Percentiles rank a stretch among this genome's conserved stretches.
These are phyloP conservation scores for Posidonia oceanica DNA, from an alignment of 116 monocot species.

Conservation along the genomic window DNA sequence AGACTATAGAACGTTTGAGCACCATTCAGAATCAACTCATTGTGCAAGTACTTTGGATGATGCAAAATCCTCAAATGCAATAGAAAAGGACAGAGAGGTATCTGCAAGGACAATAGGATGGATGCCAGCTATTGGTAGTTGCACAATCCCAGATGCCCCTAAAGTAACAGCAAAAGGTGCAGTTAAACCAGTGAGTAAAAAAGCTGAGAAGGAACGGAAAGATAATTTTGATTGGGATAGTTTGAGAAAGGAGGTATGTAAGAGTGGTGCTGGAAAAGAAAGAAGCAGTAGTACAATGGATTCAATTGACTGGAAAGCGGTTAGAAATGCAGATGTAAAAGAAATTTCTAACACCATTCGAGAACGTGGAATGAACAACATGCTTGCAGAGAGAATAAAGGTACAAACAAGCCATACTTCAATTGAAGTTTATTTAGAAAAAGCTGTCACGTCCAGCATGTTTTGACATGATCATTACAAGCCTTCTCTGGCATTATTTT, in stretches of 20 bases:
- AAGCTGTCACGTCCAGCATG: not conserved
- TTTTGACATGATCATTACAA: not conserved
- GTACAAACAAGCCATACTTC: conserved; percentile 19
- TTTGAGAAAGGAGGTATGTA: conserved; percentile 37
- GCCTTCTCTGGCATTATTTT: too few species aligned
- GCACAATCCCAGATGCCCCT: not conserved
- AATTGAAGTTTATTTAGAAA: not conserved
- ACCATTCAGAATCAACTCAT: conserved; percentile 3
- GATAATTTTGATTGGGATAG: conserved; percentile 55
- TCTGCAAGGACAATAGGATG: too few species aligned
- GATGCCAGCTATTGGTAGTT: not conserved
- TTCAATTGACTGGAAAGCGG: conserved; percentile 72
- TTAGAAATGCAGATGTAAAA: conserved; percentile 40
- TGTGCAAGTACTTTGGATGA: not conserved
- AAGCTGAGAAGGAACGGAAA: conserved; percentile 21
- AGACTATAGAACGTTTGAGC: not conserved
- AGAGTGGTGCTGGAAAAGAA: conserved; percentile 20
- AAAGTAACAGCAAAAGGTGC: conserved; percentile 1
- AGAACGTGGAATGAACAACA: conserved; percentile 81
- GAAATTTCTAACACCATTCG: conserved; percentile 56
- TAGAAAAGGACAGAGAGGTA: not conserved
- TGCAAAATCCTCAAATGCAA: not conserved
- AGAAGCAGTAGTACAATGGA: conserved; percentile 48
- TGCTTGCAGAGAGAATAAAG: conserved; percentile 75
- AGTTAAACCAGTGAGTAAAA: conserved; percentile 8